Evolutionary conservation across 2,329 filamentous ascomycete genomes (phyloP), one percentile per base, ranked within the genome.

Genomic region (Colletotrichum theobromicola): DNA sequence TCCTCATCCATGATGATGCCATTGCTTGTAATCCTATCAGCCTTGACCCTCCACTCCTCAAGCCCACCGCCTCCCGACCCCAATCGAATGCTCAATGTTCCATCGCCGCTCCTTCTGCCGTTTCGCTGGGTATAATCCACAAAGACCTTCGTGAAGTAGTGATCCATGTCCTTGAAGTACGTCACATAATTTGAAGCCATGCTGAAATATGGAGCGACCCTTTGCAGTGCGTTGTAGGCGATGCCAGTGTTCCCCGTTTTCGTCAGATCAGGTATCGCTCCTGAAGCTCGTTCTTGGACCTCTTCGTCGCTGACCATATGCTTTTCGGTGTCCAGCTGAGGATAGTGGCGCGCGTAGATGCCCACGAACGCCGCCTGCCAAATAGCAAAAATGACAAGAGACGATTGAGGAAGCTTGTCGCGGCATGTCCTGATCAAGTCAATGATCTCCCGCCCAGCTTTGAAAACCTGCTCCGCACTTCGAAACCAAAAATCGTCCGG

Each of bases 361-460:
- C 91, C 91, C 18, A 91, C 87, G 78, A 94, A 93, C 0, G 90
- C 89, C 1, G 93, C 92, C 13, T 89, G 90, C 86, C 92, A 95
- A 50, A 93, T 87, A 4, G 92, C 90, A 79, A 94, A 94, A 5
- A 91, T 88, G 5, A 93, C 88, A 37, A 94, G 88, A 0, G 93
- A 92, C 1, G 93, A 94, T 81, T 94, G 90, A 2, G 92, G 90
- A 3, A 94, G 84, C 70, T 90, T 90, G 69, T 90, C 88, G 68
- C 90, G 87, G 78, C 91, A 93, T 5, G 91, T 90, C 16, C 89
- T 87, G 18, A 93, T 88, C 32, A 95, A 84, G 68, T 93, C 89
- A 57, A 93, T 87, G 74, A 94, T 92, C 28, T 92, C 89, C 65
- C 87, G 87, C 7, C 91, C 91, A 4, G 92, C 88, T 72, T 86